A percentile compares a stretch with the other conserved stretches of the same genome.
Conservation (phyloP, 2,329 filamentous ascomycete genomes). For the Fusarium verticillioides region DNA sequence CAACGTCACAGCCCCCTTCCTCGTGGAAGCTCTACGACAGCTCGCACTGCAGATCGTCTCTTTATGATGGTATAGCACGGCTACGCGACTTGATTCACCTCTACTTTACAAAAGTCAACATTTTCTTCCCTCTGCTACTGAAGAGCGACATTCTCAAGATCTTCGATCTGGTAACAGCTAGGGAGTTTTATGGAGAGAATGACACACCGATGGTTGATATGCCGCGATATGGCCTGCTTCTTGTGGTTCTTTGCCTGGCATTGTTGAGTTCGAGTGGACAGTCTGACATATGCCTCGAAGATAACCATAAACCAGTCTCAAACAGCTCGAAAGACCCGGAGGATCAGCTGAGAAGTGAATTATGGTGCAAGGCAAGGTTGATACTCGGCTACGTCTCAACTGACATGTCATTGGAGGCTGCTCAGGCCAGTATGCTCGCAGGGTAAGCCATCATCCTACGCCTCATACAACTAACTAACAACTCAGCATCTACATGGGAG, state of each 20-base stretch:
- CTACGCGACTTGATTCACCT: background rate
- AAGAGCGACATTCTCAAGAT: background rate
- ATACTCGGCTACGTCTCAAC: slow-evolving; percentile 36
- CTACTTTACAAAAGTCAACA: slow-evolving; percentile 44
- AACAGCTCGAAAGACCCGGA: background rate
- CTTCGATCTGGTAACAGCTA: background rate
- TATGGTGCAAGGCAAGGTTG: slow-evolving; percentile 43
- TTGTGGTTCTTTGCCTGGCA: slow-evolving; percentile 16
- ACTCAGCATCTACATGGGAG: slow-evolving; percentile 42
- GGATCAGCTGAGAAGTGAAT: background rate
- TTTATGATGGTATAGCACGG: accelerated
- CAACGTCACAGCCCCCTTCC: background rate
- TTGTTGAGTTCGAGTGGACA: background rate
- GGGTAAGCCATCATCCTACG: slow-evolving; percentile 17
- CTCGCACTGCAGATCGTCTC: background rate
- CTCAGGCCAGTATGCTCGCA: slow-evolving; percentile 46
- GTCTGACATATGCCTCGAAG: background rate
- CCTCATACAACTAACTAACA: background rate
- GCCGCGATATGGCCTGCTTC: slow-evolving; percentile 4
- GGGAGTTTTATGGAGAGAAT: background rate
- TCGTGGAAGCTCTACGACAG: slow-evolving; percentile 19
- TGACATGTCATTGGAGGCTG: slow-evolving; percentile 36
- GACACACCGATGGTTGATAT: background rate
- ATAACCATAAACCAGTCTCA: background rate
- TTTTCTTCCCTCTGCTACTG: slow-evolving; percentile 38